Conservation (phyloP, 1,284 basidiomycete species). For the Naganishia sp. region DNA sequence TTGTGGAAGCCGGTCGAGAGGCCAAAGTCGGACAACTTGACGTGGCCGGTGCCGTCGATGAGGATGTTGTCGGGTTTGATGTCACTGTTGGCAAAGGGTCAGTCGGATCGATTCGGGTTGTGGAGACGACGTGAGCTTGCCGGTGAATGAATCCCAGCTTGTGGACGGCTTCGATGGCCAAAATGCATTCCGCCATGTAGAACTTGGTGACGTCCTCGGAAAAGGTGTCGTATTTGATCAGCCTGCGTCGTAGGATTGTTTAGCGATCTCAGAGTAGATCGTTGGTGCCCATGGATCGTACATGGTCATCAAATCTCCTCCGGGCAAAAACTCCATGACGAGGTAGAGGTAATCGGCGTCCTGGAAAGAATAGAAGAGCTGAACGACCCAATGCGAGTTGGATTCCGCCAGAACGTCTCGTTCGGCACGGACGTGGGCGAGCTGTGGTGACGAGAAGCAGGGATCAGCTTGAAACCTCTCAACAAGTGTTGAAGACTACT, state of each 20-base stretch:
- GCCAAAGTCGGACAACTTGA: slow-evolving; percentile 96
- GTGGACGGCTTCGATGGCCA: slow-evolving; percentile 97
- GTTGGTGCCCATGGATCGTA: slow-evolving; percentile 35
- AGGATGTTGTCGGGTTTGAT: slow-evolving; percentile 98
- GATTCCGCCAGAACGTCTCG: slow-evolving; percentile 96
- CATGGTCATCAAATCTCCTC: slow-evolving; percentile 88
- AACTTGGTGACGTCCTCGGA: slow-evolving; percentile 98
- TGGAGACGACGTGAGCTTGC: slow-evolving; percentile 55
- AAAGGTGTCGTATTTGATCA: slow-evolving; percentile 99
- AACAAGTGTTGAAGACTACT: slow-evolving; percentile 37
- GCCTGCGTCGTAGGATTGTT: slow-evolving; percentile 62
- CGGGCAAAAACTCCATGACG: slow-evolving; percentile 98
- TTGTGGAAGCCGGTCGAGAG: slow-evolving; percentile 94
- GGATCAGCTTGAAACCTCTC: background rate
- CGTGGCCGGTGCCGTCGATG: slow-evolving; percentile 88
- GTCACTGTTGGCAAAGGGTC: slow-evolving; percentile 62
- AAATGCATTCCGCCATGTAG: slow-evolving; percentile 98
- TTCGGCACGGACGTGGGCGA: slow-evolving; percentile 98
- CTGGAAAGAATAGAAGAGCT: slow-evolving; percentile 98
- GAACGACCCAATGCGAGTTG: slow-evolving; percentile 97
- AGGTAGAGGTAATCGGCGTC: slow-evolving; percentile 93
- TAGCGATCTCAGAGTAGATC: background rate
- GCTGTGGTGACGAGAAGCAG: slow-evolving; percentile 56
- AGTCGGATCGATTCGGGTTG: slow-evolving; percentile 9
- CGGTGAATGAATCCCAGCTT: slow-evolving; percentile 98